These are phyloP conservation scores for Ustilago tritici DNA, from an alignment of 1,284 basidiomycete genomes.

Conservation along the genomic window DNA sequence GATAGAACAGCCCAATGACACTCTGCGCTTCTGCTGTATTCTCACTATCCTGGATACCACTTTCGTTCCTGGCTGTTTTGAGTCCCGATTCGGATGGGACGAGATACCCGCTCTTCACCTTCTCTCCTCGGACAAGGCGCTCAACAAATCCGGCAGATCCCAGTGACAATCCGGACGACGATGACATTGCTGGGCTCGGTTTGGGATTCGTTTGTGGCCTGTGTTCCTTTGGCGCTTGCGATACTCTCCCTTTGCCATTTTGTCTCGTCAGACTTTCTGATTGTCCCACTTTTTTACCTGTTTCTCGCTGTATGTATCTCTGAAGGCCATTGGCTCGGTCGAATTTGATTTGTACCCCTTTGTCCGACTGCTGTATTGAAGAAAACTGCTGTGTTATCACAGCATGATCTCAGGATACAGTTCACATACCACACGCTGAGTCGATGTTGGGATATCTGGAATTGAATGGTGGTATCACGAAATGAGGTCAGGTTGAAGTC, in stretches of 20 bases:
- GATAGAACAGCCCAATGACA: neutral
- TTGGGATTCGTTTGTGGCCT: neutral
- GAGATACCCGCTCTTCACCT: slow-evolving; percentile 32
- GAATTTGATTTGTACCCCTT: neutral
- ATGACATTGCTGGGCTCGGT: neutral
- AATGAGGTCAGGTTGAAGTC: slow-evolving; percentile 19
- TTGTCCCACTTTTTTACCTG: neutral
- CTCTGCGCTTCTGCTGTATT: slow-evolving; percentile 18
- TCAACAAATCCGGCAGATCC: neutral
- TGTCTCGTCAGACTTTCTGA: neutral
- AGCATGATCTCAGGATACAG: too few species aligned
- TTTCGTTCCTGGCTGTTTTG: slow-evolving; percentile 1
- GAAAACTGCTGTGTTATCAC: neutral
- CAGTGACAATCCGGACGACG: neutral
- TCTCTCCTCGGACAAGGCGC: neutral
- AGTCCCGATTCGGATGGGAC: slow-evolving; percentile 10
- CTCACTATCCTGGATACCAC: slow-evolving; percentile 13
- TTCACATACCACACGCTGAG: neutral
- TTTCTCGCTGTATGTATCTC: slow-evolving; percentile 5
- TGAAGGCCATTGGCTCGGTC: neutral
- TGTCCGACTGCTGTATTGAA: neutral
- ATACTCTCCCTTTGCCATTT: neutral
- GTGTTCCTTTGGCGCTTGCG: neutral
- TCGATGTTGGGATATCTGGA: slow-evolving; percentile 1
- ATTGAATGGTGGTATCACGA: slow-evolving; percentile 1